Conservation (phyloP, 2,329 filamentous ascomycete genomes). For the Samsoniella hepiali region DNA sequence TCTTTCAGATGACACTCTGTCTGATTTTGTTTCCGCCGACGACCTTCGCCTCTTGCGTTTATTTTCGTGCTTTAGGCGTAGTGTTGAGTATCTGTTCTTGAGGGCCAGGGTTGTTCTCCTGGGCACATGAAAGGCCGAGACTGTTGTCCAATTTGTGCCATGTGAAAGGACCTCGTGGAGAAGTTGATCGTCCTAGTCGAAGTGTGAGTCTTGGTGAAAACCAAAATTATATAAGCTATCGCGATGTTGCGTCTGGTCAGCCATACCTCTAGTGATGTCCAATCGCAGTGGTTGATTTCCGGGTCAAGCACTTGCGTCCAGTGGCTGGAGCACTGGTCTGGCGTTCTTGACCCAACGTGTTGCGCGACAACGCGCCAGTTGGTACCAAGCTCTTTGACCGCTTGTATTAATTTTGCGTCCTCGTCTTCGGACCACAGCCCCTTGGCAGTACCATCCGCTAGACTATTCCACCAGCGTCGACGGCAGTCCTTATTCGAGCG, state of each 20-base stretch:
- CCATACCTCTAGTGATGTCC: background rate
- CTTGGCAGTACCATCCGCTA: conserved; percentile 19
- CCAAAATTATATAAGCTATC: background rate
- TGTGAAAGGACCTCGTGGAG: background rate
- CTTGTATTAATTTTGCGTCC: background rate
- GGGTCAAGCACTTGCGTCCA: conserved; percentile 12
- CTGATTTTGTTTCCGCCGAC: background rate
- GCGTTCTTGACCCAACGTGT: conserved; percentile 4
- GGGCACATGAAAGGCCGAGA: background rate
- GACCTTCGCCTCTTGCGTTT: background rate
- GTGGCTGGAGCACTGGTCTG: conserved; percentile 8
- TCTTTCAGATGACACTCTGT: background rate
- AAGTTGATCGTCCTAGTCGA: background rate
- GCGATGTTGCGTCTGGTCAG: too few species aligned
- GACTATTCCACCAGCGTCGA: conserved; percentile 9
- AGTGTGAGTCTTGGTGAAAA: background rate
- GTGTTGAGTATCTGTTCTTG: background rate
- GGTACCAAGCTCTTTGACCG: background rate
- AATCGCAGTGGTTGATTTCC: conserved; percentile 12
- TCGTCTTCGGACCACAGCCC: conserved; percentile 14
- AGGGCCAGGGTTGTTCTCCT: background rate
- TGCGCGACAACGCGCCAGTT: conserved; percentile 5
- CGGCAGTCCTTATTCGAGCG: conserved; percentile 10
- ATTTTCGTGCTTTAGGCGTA: background rate
- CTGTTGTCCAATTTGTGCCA: background rate